Evolutionary conservation across 2,329 filamentous ascomycete genomes (phyloP).

Genomic region (Colletotrichum camelliae): DNA sequence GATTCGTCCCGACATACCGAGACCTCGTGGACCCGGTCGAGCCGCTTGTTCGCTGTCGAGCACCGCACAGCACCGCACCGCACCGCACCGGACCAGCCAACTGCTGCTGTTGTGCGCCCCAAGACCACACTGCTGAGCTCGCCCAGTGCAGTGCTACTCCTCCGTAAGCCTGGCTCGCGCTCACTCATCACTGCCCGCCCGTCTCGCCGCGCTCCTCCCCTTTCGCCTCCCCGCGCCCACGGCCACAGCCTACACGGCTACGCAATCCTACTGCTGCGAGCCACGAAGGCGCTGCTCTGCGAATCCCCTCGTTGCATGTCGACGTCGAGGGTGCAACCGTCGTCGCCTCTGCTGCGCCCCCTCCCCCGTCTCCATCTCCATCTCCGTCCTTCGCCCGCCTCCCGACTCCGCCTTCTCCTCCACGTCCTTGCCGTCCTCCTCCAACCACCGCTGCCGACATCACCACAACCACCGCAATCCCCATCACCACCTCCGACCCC

Average conservation of each 20-base stretch:
- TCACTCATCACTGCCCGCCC: not conserved
- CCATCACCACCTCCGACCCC: not conserved
- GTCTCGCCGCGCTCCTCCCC: not conserved
- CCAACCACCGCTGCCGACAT: slow-evolving; percentile 16
- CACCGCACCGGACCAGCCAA: not conserved
- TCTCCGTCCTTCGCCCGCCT: slow-evolving; percentile 26
- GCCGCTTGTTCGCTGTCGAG: not conserved
- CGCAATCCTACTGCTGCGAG: slow-evolving; percentile 6
- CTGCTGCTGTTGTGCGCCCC: not conserved
- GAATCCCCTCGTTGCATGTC: slow-evolving; percentile 20
- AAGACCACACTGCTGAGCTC: not conserved
- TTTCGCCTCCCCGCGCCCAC: not conserved
- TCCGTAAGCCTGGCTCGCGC: not conserved
- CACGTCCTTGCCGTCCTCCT: slow-evolving; percentile 27
- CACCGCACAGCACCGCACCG: not conserved
- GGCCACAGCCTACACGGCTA: not conserved
- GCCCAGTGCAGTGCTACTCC: not conserved
- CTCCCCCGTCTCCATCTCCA: slow-evolving; percentile 27
- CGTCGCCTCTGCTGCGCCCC: slow-evolving; percentile 18
- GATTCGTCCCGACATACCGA: slow-evolving; percentile 10
- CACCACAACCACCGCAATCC: slow-evolving; percentile 28
- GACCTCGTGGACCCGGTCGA: slow-evolving; percentile 21
- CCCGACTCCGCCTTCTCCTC: slow-evolving; percentile 20
- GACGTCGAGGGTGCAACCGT: slow-evolving; percentile 22
- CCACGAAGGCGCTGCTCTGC: slow-evolving; percentile 10